phyloP scores from a whole-genome alignment of 139 green algal genomes.

The Chlamydomonas schloesseri region DNA sequence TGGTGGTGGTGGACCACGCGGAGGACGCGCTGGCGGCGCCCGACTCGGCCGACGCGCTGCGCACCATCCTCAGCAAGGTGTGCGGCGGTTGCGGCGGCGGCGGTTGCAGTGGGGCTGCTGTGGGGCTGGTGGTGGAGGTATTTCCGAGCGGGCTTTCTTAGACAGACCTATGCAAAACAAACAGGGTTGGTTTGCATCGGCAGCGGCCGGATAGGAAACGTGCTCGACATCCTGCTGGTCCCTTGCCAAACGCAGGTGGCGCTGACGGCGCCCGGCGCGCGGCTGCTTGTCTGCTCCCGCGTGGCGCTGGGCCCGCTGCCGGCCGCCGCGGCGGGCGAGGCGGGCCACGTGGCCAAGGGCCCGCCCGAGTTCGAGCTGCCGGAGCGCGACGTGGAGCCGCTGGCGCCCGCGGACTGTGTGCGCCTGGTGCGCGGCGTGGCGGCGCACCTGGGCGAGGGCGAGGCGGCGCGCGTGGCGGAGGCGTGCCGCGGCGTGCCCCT shows the following conservation, averaged over 20 bases:
- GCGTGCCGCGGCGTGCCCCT: not conserved
- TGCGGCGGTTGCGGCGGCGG: too few species aligned
- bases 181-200: not conserved
- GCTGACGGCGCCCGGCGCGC: not conserved
- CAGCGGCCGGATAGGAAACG: not conserved
- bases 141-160: too few species aligned
- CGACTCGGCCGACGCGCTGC: not conserved
- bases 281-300: constrained; percentile 1
- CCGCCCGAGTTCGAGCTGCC: not conserved
- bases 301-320: not conserved
- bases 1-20: constrained; percentile 23
- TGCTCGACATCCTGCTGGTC: not conserved
- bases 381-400: not conserved
- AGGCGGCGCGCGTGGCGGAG: not conserved
- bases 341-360: too few species aligned
- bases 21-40: constrained; percentile 14
- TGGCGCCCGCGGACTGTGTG: not conserved
- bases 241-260: too few species aligned
- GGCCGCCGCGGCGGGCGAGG: too few species aligned
- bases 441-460: not conserved
- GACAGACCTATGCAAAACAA: not conserved
- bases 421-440: not conserved
- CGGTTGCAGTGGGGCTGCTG: not conserved
- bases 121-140: not conserved
- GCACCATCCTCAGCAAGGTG: not conserved